Evolutionary conservation across 179 eudicot genomes (phyloP).

Genomic region (Camellia oleifera): DNA sequence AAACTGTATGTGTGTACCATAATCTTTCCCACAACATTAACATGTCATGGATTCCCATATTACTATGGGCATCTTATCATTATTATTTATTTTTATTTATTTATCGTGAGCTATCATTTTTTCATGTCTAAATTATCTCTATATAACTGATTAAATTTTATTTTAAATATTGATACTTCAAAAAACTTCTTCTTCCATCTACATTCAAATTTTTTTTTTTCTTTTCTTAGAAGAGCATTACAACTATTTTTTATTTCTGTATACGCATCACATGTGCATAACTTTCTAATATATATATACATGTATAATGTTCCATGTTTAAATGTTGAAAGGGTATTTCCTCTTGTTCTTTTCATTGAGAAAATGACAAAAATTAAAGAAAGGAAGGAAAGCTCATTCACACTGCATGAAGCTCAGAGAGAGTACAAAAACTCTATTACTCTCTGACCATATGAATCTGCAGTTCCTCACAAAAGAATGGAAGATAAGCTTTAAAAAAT

Average conservation of each 20-base stretch:
- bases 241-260: too few relatives aligned
- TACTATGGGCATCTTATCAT: constrained; percentile 9
- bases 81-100: background rate
- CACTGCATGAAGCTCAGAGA: constrained; percentile 13
- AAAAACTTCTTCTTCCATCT: too few relatives aligned
- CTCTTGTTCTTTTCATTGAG: constrained; percentile 18
- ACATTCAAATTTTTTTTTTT: too few relatives aligned
- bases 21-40: constrained; percentile 2
- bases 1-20: too few relatives aligned
- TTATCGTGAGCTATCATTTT: too few relatives aligned
- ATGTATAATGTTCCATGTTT: background rate
- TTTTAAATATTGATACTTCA: too few relatives aligned
- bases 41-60: background rate
- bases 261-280: background rate
- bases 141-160: too few relatives aligned
- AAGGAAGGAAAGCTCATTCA: constrained; percentile 19
- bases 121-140: too few relatives aligned
- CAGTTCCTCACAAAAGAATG: constrained; percentile 15
- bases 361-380: constrained; percentile 17
- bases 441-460: constrained; percentile 19
- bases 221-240: too few relatives aligned
- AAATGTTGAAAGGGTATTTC: constrained; percentile 6
- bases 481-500: constrained; percentile 7
- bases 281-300: background rate
- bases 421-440: background rate